Conservation (phyloP, 805 yeast genomes). For the Candida argentea region DNA sequence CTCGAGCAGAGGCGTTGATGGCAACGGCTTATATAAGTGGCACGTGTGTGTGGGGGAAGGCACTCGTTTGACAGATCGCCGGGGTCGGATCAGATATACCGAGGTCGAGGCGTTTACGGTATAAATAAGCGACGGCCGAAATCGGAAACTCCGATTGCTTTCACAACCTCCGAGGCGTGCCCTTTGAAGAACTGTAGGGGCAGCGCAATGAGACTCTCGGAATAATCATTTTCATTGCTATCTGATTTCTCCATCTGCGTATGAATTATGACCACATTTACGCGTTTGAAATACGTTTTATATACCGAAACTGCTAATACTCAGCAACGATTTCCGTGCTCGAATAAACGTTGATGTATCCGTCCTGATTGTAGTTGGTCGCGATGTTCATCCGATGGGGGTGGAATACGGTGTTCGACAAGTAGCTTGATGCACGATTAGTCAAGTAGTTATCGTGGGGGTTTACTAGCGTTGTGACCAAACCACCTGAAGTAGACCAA, state of each 20-base stretch:
- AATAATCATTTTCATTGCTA: too few relatives aligned
- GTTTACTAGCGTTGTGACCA: conserved; percentile 50
- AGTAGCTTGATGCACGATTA: conserved; percentile 40
- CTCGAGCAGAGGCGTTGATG: neutral
- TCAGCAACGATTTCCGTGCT: conserved; percentile 30
- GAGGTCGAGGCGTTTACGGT: too few relatives aligned
- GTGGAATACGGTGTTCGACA: conserved; percentile 67
- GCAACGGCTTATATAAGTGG: neutral
- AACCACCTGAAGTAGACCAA: conserved; percentile 80
- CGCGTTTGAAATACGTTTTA: too few relatives aligned
- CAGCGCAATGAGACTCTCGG: too few relatives aligned
- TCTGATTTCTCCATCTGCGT: too few relatives aligned
- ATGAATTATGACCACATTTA: too few relatives aligned
- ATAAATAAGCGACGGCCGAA: too few relatives aligned
- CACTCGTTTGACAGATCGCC: neutral
- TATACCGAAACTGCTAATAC: too few relatives aligned
- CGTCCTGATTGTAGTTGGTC: conserved; percentile 69
- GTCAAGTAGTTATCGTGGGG: conserved; percentile 34
- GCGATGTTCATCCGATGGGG: conserved; percentile 95
- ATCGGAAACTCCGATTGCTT: too few relatives aligned
- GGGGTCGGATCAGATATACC: neutral
- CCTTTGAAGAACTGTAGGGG: too few relatives aligned
- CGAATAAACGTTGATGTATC: conserved; percentile 51
- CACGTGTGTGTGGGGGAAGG: too few relatives aligned
- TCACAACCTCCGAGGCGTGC: too few relatives aligned